Evolutionary conservation across 768 basidiomycete genomes (phyloP), one percentile per base, ranked within the genome.

Genomic region (Rhodocollybia butyracea): DNA sequence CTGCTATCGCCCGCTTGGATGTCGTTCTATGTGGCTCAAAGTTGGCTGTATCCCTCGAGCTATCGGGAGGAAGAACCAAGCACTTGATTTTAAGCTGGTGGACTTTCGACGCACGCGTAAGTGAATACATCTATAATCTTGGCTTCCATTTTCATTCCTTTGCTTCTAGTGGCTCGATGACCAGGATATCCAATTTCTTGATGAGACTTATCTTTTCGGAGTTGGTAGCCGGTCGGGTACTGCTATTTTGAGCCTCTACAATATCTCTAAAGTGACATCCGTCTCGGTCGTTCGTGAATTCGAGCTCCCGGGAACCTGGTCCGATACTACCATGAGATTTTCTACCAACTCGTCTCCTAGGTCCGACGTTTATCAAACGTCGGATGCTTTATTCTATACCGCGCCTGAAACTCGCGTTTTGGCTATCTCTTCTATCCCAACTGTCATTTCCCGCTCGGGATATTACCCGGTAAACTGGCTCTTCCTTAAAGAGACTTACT

Each of bases 291-390:
- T 76, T 54, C 77, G 79, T 55, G 77, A 80, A 53, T 84, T 83
- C 63, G 81, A 85, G 60, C 75, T 86, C 22, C 81, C 84, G 1
- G 73, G 72, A 36, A 69, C 71, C 27, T 86, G 83, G 84, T 68
- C 59, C 43, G 69, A 70, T 36, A 76, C 75, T 13, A 66, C 66
- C 27, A 68, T 85, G 59, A 75, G 72, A 31, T 79, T 85, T 58
- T 71, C 73, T 46, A 74, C 74, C 1, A 83, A 85, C 57, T 69
- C 68, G 12, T 73, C 79, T 36, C 70, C 76, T 7, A 70, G 66
- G 58, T 64, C 60, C 43, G 75, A 78, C 26, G 55, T 69, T 27
- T 51, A 64, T 3, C 65, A 73, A 1, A 66, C 72, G 27, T 62
- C 76, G 2, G 76, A 67, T 43, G 78, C 81, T 7, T 65, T 85